Evolutionary conservation across 352 stramenopile genomes (phyloP).

Genomic region (Phytophthora cactorum): DNA sequence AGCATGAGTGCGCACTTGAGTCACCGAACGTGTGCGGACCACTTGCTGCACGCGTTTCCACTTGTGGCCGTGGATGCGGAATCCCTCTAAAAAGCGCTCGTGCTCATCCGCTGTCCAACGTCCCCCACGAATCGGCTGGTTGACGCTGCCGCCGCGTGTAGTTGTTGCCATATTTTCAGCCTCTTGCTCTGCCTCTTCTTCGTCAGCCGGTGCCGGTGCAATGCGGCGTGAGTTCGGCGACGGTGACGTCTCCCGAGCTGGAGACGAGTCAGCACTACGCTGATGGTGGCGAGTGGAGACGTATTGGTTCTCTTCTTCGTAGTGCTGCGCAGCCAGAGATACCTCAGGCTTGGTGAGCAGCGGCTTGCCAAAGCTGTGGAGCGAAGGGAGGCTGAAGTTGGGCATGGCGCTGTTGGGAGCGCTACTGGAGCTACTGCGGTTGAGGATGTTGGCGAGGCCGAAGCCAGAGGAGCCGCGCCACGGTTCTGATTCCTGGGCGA

Average conservation of each 20-base stretch:
- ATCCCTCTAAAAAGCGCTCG: constrained; percentile 86
- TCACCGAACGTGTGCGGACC: constrained; percentile 87
- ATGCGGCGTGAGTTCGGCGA: constrained; percentile 52
- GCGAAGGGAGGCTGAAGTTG: constrained; percentile 77
- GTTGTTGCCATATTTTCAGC: constrained; percentile 36
- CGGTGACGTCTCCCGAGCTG: constrained; percentile 38
- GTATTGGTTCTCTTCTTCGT: constrained; percentile 35
- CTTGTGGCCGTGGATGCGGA: constrained; percentile 89
- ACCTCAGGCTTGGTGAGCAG: constrained; percentile 64
- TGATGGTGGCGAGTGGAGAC: constrained; percentile 28
- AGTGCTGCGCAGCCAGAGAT: constrained; percentile 39
- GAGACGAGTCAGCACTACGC: constrained; percentile 33
- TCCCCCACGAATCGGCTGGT: constrained; percentile 73
- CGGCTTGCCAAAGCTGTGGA: constrained; percentile 78
- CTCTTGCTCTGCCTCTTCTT: constrained; percentile 71
- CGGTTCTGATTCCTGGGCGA: constrained; percentile 62
- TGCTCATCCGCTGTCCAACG: constrained; percentile 89
- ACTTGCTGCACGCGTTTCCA: constrained; percentile 92
- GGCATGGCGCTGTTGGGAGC: constrained; percentile 38
- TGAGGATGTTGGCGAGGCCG: constrained; percentile 83
- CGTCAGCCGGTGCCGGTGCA: constrained; percentile 62
- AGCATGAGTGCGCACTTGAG: constrained; percentile 87
- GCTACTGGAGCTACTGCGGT: constrained; percentile 45
- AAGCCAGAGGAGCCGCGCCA: constrained; percentile 76
- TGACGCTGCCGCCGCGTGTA: constrained; percentile 10